Evolutionary conservation across 495 filamentous ascomycete species (phyloP).

Genomic region (Penicillium silybi): DNA sequence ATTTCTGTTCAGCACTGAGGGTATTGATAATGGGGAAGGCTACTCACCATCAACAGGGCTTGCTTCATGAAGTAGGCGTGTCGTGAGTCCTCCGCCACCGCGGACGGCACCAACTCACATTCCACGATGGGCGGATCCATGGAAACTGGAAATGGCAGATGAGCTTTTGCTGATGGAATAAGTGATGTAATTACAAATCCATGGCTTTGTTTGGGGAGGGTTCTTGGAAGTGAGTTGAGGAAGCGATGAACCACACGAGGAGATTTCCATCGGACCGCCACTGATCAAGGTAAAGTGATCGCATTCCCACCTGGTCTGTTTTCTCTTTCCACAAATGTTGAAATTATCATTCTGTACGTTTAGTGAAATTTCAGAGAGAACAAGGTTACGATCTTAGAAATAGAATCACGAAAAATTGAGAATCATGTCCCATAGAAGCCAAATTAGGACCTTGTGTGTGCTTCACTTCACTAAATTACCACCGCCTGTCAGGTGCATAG

Average conservation of each 20-base stretch:
- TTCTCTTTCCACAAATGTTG: not conserved
- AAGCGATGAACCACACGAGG: not conserved
- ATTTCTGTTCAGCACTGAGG: conserved; percentile 6
- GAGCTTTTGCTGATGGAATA: not conserved
- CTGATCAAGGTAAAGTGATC: not conserved
- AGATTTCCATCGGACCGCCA: not conserved
- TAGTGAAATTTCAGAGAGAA: not conserved
- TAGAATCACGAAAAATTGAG: too few relatives aligned
- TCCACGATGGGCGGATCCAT: conserved; percentile 1
- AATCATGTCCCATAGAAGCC: too few relatives aligned
- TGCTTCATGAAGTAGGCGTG: conserved; percentile 67
- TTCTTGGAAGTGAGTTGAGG: not conserved
- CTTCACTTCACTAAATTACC: too few relatives aligned
- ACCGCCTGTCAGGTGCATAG: too few relatives aligned
- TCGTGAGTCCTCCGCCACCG: conserved; percentile 13
- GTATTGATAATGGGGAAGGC: not conserved
- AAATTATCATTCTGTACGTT: not conserved
- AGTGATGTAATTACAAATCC: not conserved
- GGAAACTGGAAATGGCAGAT: not conserved
- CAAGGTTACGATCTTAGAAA: not conserved
- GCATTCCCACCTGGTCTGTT: not conserved
- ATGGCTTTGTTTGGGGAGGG: not conserved
- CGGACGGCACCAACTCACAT: not conserved
- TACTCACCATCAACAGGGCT: conserved; percentile 62
- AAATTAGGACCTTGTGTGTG: too few relatives aligned